Conservation (phyloP, 148 eudicot genomes). For the Persicaria tinctoria region DNA sequence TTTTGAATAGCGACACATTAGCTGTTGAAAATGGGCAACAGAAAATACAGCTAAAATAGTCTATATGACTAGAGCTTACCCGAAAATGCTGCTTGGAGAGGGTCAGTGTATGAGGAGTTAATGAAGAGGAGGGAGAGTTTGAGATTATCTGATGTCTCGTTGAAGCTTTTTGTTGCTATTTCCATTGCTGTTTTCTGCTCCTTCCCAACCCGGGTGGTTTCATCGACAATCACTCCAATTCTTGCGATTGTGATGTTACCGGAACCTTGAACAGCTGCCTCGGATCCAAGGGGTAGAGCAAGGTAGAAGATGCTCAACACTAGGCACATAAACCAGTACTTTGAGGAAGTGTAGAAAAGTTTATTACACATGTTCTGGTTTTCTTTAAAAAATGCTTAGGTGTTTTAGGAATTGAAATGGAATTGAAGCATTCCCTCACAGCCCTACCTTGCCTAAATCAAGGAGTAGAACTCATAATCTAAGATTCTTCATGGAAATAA, state of each 20-base stretch:
- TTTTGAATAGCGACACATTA: not conserved
- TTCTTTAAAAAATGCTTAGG: not conserved
- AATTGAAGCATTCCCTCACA: not conserved
- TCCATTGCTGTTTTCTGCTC: slow-evolving; percentile 15
- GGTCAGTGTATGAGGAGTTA: slow-evolving; percentile 3
- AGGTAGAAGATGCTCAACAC: not conserved
- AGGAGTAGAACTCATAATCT: no score
- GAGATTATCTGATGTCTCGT: not conserved
- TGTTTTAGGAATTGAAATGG: not conserved
- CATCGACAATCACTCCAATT: slow-evolving; percentile 13
- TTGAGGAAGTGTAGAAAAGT: not conserved
- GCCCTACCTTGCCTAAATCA: not conserved
- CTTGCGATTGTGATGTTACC: not conserved
- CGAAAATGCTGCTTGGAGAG: slow-evolving; percentile 17
- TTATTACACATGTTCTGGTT: not conserved
- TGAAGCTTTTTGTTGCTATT: slow-evolving; percentile 14
- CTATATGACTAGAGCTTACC: not conserved
- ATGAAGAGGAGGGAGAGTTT: slow-evolving; percentile 5
- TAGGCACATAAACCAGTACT: not conserved
- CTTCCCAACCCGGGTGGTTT: slow-evolving; percentile 13
- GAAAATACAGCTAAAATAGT: not conserved
- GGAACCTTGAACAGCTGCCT: not conserved
- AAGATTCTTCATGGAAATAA: not conserved
- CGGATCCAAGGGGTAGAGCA: not conserved
- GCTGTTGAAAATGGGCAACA: not conserved